Conservation (phyloP, 305 asterid genomes). For the Plantago coronopus region DNA sequence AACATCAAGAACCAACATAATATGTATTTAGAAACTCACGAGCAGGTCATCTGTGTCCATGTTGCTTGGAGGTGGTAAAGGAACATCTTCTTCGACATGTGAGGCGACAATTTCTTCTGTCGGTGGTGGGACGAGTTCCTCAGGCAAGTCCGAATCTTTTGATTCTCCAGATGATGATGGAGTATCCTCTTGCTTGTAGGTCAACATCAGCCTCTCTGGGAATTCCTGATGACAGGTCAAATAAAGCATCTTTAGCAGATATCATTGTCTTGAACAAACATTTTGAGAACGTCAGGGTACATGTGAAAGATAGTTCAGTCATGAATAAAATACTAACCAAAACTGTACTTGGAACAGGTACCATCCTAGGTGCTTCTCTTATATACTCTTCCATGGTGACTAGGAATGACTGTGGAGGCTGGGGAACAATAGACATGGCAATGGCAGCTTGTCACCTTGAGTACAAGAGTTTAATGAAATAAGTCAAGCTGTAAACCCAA, state of each 20-base stretch:
- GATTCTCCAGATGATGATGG: conserved; percentile 59
- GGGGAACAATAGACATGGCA: conserved; percentile 17
- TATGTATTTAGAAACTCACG: conserved; percentile 36
- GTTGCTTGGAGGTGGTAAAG: conserved; percentile 45
- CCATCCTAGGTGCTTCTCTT: conserved; percentile 63
- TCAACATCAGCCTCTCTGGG: conserved; percentile 91
- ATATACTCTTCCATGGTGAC: conserved; percentile 71
- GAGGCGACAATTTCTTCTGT: conserved; percentile 41
- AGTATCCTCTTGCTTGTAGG: conserved; percentile 81
- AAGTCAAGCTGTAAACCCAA: background rate
- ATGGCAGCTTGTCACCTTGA: background rate
- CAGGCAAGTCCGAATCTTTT: conserved; percentile 24
- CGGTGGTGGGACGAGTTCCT: conserved; percentile 48
- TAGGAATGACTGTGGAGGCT: conserved; percentile 70
- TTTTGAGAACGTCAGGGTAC: background rate
- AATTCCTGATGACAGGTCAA: conserved; percentile 52
- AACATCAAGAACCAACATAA: conserved; percentile 12
- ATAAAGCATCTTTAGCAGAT: conserved; percentile 10
- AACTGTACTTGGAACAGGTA: conserved; percentile 41
- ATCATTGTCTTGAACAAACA: conserved; percentile 6
- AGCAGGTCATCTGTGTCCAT: conserved; percentile 74
- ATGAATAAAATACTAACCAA: conserved; percentile 55
- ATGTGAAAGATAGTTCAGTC: conserved; percentile 9
- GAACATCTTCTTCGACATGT: conserved; percentile 37
- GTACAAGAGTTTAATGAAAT: conserved; percentile 1